phyloP scores from a whole-genome alignment of 2,329 filamentous ascomycete species.

The Neofusicoccum sp. region DNA sequence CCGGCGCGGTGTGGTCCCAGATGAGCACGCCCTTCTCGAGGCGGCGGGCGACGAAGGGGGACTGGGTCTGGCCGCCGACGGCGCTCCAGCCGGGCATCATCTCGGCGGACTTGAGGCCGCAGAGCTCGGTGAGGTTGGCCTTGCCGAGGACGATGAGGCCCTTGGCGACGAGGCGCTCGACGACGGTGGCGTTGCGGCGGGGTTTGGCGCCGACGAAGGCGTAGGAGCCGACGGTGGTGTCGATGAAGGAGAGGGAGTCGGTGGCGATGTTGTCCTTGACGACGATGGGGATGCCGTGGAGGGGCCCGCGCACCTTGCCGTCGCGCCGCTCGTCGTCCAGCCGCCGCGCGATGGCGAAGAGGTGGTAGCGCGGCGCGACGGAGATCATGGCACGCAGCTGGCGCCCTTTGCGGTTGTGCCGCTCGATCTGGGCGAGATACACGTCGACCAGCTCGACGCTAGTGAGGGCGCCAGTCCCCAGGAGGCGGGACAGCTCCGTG shows the following conservation, averaged over 20 bases:
- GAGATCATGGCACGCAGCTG: slow-evolving; percentile 39
- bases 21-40: slow-evolving; percentile 37
- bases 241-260: slow-evolving; percentile 33
- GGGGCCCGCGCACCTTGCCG: slow-evolving; percentile 35
- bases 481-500: slow-evolving; percentile 32
- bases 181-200: slow-evolving; percentile 33
- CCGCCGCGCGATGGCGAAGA: slow-evolving; percentile 36
- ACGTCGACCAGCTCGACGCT: slow-evolving; percentile 37
- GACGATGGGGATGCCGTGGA: slow-evolving; percentile 46
- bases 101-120: slow-evolving; percentile 35
- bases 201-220: slow-evolving; percentile 39
- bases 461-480: slow-evolving; percentile 30
- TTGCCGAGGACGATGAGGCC: slow-evolving; percentile 46
- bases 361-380: slow-evolving; percentile 36
- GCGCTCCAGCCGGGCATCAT: slow-evolving; percentile 43
- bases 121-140: slow-evolving; percentile 42
- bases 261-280: slow-evolving; percentile 45
- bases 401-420: slow-evolving; percentile 35
- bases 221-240: slow-evolving; percentile 42
- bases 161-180: slow-evolving; percentile 36
- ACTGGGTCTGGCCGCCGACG: slow-evolving; percentile 39
- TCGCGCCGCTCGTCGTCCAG: slow-evolving; percentile 41
- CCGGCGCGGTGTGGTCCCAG: slow-evolving; percentile 37
- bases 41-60: slow-evolving; percentile 38
- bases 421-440: slow-evolving; percentile 35